Conservation (phyloP, 208 protist genomes). For the Wallacemonas sp. region DNA sequence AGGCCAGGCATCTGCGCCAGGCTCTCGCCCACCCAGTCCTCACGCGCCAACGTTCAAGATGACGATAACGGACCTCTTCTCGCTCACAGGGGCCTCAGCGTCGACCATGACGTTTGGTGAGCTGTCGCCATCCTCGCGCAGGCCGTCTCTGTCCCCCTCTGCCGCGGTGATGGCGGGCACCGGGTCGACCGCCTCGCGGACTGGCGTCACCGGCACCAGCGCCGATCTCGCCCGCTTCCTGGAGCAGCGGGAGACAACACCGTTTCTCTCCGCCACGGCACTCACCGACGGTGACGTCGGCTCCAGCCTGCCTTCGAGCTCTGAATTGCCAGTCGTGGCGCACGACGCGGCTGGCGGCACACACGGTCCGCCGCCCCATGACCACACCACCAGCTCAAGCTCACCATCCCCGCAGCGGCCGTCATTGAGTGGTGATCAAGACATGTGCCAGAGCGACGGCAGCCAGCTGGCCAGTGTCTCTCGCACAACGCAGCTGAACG, state of each 20-base stretch:
- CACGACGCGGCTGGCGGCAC: neutral
- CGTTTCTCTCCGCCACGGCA: neutral
- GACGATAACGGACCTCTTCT: neutral
- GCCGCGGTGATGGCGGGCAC: neutral
- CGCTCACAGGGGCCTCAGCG: neutral
- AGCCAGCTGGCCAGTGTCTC: neutral
- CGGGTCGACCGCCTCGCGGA: neutral
- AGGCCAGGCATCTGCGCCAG: neutral
- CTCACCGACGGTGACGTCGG: neutral
- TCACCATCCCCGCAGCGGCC: too few relatives aligned
- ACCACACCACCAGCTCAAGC: too few relatives aligned
- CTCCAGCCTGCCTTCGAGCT: neutral
- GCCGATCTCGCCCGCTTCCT: too few relatives aligned
- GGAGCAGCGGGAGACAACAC: too few relatives aligned
- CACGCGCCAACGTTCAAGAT: neutral
- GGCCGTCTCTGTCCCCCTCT: neutral
- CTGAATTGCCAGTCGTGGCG: neutral
- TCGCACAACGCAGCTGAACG: neutral
- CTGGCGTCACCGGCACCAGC: too few relatives aligned
- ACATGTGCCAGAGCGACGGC: too few relatives aligned
- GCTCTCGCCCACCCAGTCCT: neutral
- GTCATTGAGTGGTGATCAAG: too few relatives aligned
- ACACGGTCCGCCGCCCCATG: too few relatives aligned
- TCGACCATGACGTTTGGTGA: constrained; percentile 5
- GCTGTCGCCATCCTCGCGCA: constrained; percentile 1